Conservation (phyloP, 306 rosid species). For the Ormosia semicastrata region DNA sequence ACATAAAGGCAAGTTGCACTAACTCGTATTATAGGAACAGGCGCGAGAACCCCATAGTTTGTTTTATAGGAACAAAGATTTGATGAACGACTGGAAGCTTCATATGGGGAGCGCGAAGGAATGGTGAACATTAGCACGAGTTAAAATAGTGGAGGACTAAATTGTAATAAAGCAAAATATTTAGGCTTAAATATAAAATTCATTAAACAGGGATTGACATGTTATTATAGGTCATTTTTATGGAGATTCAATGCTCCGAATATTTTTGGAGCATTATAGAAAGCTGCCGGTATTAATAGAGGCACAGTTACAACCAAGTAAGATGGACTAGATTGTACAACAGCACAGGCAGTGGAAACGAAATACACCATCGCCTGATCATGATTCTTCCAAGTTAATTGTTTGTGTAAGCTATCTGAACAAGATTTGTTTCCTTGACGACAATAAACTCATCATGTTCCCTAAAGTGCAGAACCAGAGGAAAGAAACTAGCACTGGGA, state of each 20-base stretch:
- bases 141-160: too few species aligned
- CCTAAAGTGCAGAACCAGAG: not conserved
- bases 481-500: conserved; percentile 27
- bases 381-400: not conserved
- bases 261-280: too few species aligned
- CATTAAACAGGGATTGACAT: too few species aligned
- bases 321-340: not conserved
- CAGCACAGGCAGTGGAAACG: not conserved
- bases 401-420: not conserved
- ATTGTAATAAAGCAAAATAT: too few species aligned
- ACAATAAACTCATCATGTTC: not conserved
- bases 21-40: conserved; percentile 72
- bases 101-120: conserved; percentile 85
- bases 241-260: too few species aligned
- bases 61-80: conserved; percentile 50
- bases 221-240: too few species aligned
- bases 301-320: not conserved
- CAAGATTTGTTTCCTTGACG: not conserved
- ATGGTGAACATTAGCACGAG: conserved; percentile 52
- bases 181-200: too few species aligned
- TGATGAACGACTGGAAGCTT: conserved; percentile 60
- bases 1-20: too few species aligned
- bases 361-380: not conserved
- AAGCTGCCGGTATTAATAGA: too few species aligned
- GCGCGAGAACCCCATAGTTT: conserved; percentile 61